A percentile compares a stretch with the other conserved stretches of the same genome.
Conservation (phyloP, 371 early-diverging fungal species). For the Mucor sp. region DNA sequence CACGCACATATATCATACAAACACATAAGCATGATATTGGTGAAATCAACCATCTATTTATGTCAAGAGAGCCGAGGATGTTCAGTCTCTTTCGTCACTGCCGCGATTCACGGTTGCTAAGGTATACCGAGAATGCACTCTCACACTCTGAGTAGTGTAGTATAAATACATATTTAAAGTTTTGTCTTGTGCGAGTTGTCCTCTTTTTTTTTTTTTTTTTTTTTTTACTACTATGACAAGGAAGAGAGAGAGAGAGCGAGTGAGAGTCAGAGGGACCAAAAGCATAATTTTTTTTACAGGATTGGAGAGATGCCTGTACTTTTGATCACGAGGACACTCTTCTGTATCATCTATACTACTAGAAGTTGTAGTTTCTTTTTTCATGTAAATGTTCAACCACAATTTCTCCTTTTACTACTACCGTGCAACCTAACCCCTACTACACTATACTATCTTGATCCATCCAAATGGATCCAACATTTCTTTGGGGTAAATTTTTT, state of each 20-base stretch:
- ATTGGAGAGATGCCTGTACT: not conserved
- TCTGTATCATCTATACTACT: not conserved
- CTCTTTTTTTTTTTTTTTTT: not conserved
- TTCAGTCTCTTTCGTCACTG: not conserved
- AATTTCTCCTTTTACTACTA: not conserved
- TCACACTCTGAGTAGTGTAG: not conserved
- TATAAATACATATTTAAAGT: not conserved
- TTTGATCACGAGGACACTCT: not conserved
- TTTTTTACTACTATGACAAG: not conserved
- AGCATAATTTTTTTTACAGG: not conserved
- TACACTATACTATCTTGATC: not conserved
- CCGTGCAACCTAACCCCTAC: not conserved
- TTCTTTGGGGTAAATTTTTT: not conserved
- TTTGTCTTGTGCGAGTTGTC: not conserved
- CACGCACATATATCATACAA: not conserved
- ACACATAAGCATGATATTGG: not conserved
- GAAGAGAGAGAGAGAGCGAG: not conserved
- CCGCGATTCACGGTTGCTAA: not conserved
- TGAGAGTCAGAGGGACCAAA: not conserved
- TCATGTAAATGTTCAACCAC: not conserved
- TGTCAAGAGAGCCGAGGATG: not conserved
- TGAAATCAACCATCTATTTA: not conserved
- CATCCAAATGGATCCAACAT: not conserved
- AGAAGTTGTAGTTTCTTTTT: not conserved
- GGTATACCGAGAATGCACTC: not conserved